Base-by-base conservation (phyloP, 169 alveolate species). In the Plasmodium gaboni region DNA sequence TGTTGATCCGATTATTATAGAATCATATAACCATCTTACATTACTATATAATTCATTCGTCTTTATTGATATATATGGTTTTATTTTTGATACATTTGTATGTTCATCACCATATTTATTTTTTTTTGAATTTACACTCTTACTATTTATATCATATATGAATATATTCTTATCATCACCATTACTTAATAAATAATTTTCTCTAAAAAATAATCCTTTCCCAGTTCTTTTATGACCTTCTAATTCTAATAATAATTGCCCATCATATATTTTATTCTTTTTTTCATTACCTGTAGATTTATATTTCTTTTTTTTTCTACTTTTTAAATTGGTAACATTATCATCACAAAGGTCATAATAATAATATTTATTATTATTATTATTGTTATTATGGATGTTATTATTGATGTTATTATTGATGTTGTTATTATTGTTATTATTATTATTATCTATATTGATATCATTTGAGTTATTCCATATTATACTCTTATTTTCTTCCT, bases 11-110 rank as follows among this genome's bases (percentile, higher is more conserved):
- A 76, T 76, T 22, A 76, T 42, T 50, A 76, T 32, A 8, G 88
- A 76, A 42, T 76, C 88, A 48, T 76, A 64, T 17, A 76, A 38
- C 88, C 88, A 76, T 53, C 69, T 63, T 50, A 76, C 88, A 76
- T 76, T 76, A 22, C 88, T 63, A 64, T 76, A 76, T 38, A 76
- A 28, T 17, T 76, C 88, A 64, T 76, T 76, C 8, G 88, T 76
- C 22, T 76, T 76, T 6, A 76, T 76, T 7, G 88, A 76, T 7
- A 76, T 76, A 17, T 24, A 64, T 17, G 88, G 88, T 12, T 76
- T 61, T 55, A 76, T 63, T 50, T 76, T 76, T 19, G 60, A 10
- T 15, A 76, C 88, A 44, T 76, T 76, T 1, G 17, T 38, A 38
- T 76, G 88, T 13, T 63, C 74, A 32, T 63, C 44, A 22, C 28